Base-by-base conservation (phyloP, 805 yeast species). In the Saturnispora saitoi region DNA sequence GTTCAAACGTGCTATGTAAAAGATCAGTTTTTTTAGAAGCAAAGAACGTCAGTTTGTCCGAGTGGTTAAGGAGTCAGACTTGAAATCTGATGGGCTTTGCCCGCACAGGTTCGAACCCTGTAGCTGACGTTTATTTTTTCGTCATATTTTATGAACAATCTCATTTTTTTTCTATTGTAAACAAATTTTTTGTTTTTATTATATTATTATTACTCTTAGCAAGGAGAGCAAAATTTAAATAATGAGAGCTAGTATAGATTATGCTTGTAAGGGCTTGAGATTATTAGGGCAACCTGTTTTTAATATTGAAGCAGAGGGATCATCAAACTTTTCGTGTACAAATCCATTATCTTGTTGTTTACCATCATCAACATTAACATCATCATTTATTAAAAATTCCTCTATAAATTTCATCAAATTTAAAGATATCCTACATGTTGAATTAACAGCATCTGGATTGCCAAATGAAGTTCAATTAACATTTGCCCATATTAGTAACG, bases 341-440 rank as follows among this genome's bases (percentile, higher is more conserved):
- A 31, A 38, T n/a, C 48, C 47, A 14, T 29, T 47, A 29, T 51
- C 43, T 6, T 53, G 51, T 15, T 54, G 56, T 42, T 26, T 48
- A 12, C 56, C 57, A 8, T 43, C 46, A 15, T 56, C 56, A 11
- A 52, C 57, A 3, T 24, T 38, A 19, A 50, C 52, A 8, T 49
- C 58, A 31, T 37, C 48, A 19, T 48, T 47, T 28, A n/a, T 20
- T 29, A 20, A 37, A 9, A 22, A 20, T 3, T 4, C 19, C 2
- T 20, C 15, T 4, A 14, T 20, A 9, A 47, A 45, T 14, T 41
- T 59, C n/a, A 52, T 63, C 1, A 57, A 61, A 2, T 61, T 54
- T 45, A 50, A 50, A 31, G 51, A 58, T 48, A 57, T 64, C 19
- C 38, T 64, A 8, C 57, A 64, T 63, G 63, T 54, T 3, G 61